These are phyloP conservation scores for Chaetomium sp. DNA, from an alignment of 2,329 filamentous ascomycete species.

Conservation along the genomic window DNA sequence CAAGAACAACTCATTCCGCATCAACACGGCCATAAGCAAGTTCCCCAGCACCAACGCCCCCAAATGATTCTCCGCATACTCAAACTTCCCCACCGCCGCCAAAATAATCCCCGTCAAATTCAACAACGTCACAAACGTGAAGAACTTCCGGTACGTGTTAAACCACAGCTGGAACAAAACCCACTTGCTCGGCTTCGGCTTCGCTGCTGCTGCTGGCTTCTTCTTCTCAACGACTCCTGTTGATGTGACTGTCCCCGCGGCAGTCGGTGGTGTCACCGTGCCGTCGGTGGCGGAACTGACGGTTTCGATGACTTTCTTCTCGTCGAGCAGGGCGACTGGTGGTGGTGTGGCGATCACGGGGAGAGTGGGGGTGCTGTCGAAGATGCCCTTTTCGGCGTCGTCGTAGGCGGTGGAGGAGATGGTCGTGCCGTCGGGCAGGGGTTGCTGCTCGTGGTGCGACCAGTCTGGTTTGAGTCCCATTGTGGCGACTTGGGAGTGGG, in stretches of 20 bases:
- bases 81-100: slow-evolving; percentile 28
- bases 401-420: slow-evolving; percentile 20
- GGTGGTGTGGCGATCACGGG: slow-evolving; percentile 23
- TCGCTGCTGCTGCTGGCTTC: slow-evolving; percentile 9
- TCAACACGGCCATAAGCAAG: slow-evolving; percentile 33
- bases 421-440: slow-evolving; percentile 7
- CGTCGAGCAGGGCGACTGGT: slow-evolving; percentile 15
- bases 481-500: not conserved
- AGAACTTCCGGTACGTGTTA: slow-evolving; percentile 37
- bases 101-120: slow-evolving; percentile 33
- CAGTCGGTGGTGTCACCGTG: slow-evolving; percentile 29
- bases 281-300: slow-evolving; percentile 14
- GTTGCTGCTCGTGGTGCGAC: slow-evolving; percentile 17
- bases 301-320: slow-evolving; percentile 18
- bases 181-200: slow-evolving; percentile 28
- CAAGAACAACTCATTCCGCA: slow-evolving; percentile 36
- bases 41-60: slow-evolving; percentile 36
- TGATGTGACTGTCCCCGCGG: slow-evolving; percentile 12
- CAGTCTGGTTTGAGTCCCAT: not conserved
- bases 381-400: slow-evolving; percentile 33
- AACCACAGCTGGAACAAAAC: slow-evolving; percentile 34
- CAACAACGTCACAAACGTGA: slow-evolving; percentile 31
- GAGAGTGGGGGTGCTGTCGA: slow-evolving; percentile 24
- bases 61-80: slow-evolving; percentile 33
- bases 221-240: slow-evolving; percentile 4